Conservation (phyloP, 768 basidiomycete species). For the Leccinum broughii region DNA sequence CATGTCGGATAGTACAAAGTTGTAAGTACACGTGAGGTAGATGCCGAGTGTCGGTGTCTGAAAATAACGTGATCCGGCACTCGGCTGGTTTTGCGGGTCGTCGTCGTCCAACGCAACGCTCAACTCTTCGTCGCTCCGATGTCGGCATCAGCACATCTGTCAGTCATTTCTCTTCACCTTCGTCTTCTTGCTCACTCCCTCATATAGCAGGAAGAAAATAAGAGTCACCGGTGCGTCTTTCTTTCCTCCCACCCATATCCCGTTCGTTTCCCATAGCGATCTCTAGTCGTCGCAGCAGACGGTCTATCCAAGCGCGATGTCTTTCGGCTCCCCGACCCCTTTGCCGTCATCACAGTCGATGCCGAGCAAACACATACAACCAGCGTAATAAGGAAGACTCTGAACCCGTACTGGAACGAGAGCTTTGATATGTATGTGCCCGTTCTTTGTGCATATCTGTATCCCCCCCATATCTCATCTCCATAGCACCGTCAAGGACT, state of each 20-base stretch:
- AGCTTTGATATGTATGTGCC: slow-evolving; percentile 89
- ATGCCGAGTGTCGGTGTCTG: slow-evolving; percentile 34
- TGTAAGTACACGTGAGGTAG: background rate
- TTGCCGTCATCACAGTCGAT: slow-evolving; percentile 97
- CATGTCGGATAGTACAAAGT: too few relatives aligned
- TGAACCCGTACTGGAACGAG: slow-evolving; percentile 98
- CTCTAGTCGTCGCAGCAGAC: slow-evolving; percentile 90
- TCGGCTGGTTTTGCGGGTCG: slow-evolving; percentile 5
- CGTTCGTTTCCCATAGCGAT: background rate
- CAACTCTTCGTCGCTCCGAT: slow-evolving; percentile 24
- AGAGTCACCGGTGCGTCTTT: slow-evolving; percentile 65
- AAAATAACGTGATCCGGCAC: slow-evolving; percentile 22
- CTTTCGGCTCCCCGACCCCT: slow-evolving; percentile 95
- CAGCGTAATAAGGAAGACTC: slow-evolving; percentile 93
- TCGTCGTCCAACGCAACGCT: slow-evolving; percentile 11
- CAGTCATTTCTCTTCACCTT: slow-evolving; percentile 8
- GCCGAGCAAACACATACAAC: slow-evolving; percentile 97
- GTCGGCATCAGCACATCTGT: slow-evolving; percentile 32
- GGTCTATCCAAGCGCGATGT: slow-evolving; percentile 93
- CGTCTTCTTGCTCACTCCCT: slow-evolving; percentile 14
- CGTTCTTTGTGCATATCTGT: background rate
- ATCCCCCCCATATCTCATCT: slow-evolving; percentile 8
- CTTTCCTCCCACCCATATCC: background rate
- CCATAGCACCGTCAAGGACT: slow-evolving; percentile 88
- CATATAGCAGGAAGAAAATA: slow-evolving; percentile 64